Conservation (phyloP, 495 filamentous ascomycete genomes). For the Halenospora varia region DNA sequence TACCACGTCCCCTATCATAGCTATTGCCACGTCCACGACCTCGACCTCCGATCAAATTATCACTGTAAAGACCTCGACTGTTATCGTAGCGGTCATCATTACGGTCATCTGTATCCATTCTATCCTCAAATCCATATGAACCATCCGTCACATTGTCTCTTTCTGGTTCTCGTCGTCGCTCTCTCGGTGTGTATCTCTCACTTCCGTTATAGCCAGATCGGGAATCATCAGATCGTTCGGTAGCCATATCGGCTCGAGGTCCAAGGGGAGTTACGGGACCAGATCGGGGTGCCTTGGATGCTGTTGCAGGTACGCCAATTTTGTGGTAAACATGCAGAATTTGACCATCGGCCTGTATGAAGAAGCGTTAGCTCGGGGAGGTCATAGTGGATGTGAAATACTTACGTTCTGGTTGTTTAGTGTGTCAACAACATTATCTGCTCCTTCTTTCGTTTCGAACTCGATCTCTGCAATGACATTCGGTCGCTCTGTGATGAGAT, state of each 20-base stretch:
- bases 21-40: constrained; percentile 35
- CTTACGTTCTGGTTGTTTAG: constrained; percentile 85
- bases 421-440: constrained; percentile 73
- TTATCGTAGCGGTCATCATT: constrained; percentile 13
- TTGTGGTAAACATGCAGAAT: constrained; percentile 74
- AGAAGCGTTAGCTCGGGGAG: constrained; percentile 22
- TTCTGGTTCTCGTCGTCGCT: constrained; percentile 40
- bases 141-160: constrained; percentile 55
- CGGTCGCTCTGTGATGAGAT: constrained; percentile 63
- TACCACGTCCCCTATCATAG: constrained; percentile 2
- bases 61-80: constrained; percentile 39
- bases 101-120: constrained; percentile 43
- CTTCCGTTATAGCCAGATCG: constrained; percentile 8
- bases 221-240: constrained; percentile 16
- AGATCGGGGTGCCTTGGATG: constrained; percentile 30
- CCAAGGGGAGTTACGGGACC: constrained; percentile 27
- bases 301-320: constrained; percentile 26
- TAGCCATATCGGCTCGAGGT: constrained; percentile 25
- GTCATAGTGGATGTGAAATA: background rate
- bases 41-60: constrained; percentile 29
- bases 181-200: constrained; percentile 39
- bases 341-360: constrained; percentile 74
- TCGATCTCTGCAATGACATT: constrained; percentile 83
- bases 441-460: constrained; percentile 71
- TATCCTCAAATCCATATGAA: constrained; percentile 54